Percentiles rank a stretch among this genome's conserved stretches.
Conservation (phyloP, 495 filamentous ascomycete genomes). For the Astrothelium subdiscretum region DNA sequence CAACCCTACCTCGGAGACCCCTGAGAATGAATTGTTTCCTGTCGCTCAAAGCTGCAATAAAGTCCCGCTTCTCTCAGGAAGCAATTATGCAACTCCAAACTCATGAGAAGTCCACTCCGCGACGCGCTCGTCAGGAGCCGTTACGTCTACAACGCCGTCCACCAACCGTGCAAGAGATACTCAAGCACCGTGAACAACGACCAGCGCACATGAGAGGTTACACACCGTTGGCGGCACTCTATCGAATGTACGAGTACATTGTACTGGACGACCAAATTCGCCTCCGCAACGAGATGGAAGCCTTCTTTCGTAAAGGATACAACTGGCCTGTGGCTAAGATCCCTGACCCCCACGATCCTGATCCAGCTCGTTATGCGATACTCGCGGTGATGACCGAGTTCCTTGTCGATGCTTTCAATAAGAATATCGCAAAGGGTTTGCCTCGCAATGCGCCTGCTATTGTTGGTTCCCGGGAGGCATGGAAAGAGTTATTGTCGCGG, state of each 20-base stretch:
- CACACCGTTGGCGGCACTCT: slow-evolving; percentile 13
- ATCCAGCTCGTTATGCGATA: slow-evolving; percentile 20
- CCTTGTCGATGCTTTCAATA: slow-evolving; percentile 19
- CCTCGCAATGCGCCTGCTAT: slow-evolving; percentile 7
- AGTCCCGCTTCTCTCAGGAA: neutral
- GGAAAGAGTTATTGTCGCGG: neutral
- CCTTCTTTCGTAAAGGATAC: slow-evolving; percentile 17
- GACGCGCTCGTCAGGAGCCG: neutral
- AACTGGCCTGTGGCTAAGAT: slow-evolving; percentile 13
- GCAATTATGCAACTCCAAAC: neutral
- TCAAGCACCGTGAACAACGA: neutral
- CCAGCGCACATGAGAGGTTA: neutral
- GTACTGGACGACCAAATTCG: slow-evolving; percentile 19
- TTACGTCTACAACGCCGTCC: neutral
- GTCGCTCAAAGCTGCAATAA: neutral
- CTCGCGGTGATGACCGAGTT: slow-evolving; percentile 16
- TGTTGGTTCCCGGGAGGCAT: neutral
- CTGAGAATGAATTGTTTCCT: neutral
- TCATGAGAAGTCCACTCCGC: neutral
- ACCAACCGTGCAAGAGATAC: neutral
- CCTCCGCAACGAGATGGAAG: slow-evolving; percentile 22
- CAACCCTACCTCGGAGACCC: too few relatives aligned
- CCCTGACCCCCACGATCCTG: slow-evolving; percentile 21
- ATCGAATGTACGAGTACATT: slow-evolving; percentile 20
- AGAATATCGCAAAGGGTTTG: slow-evolving; percentile 15